These are phyloP conservation scores for Cladobotryum protrusum DNA, from an alignment of 2,329 filamentous ascomycete species.

Conservation along the genomic window DNA sequence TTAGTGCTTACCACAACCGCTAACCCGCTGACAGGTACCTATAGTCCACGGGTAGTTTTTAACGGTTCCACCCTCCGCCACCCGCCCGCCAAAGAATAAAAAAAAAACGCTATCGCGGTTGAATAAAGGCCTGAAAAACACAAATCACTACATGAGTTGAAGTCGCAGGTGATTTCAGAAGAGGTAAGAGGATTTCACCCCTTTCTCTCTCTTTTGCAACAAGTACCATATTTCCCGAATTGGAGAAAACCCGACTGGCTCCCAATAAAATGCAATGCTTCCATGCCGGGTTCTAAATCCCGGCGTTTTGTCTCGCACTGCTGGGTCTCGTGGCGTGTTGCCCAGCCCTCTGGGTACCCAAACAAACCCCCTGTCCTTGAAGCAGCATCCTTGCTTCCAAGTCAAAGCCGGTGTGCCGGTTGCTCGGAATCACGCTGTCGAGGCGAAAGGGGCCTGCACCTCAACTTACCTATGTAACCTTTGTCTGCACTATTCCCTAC, in stretches of 20 bases:
- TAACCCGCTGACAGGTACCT: constrained; percentile 12
- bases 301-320: not conserved
- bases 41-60: not conserved
- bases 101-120: not conserved
- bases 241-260: no score
- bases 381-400: not conserved
- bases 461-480: not conserved
- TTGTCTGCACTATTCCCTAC: not conserved
- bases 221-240: no score
- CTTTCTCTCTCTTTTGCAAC: no score
- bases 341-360: constrained; percentile 1
- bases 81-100: constrained; percentile 3
- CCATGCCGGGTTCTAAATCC: not conserved
- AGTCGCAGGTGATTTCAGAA: no score
- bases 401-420: constrained; percentile 9
- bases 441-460: constrained; percentile 8
- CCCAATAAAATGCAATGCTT: not conserved
- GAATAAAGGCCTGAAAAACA: not conserved
- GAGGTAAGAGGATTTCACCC: no score
- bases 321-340: not conserved
- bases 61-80: constrained; percentile 6
- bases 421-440: constrained; percentile 10
- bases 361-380: constrained; percentile 1
- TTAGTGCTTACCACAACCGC: constrained; percentile 10
- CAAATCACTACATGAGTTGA: not conserved